These are phyloP conservation scores for Nepenthes mirabilis DNA, from an alignment of 148 eudicot species.

Conservation along the genomic window DNA sequence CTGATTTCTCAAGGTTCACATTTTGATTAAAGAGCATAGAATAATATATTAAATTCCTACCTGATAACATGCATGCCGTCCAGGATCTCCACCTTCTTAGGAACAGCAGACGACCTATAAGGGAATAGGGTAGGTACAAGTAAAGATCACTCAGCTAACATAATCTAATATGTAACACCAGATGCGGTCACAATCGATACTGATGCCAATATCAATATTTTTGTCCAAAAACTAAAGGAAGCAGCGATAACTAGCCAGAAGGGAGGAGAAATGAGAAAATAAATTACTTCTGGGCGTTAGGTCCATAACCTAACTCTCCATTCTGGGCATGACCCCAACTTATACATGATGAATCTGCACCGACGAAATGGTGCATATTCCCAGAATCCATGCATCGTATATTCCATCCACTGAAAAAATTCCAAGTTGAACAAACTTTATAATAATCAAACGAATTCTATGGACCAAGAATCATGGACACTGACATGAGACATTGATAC, in stretches of 20 bases:
- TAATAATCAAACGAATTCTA: neutral
- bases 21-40: no score
- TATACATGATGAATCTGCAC: constrained; percentile 91
- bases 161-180: no score
- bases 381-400: constrained; percentile 95
- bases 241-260: neutral
- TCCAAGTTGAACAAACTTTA: neutral
- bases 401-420: constrained; percentile 71
- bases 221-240: no score
- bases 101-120: constrained; percentile 45
- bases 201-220: no score
- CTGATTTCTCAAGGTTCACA: neutral
- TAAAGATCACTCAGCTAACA: no score
- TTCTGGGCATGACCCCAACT: constrained; percentile 94
- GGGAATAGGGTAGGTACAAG: neutral
- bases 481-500: no score
- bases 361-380: constrained; percentile 78
- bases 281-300: constrained; percentile 42
- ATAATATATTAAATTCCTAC: constrained; percentile 14
- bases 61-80: constrained; percentile 76
- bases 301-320: constrained; percentile 95
- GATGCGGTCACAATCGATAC: no score
- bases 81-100: constrained; percentile 62
- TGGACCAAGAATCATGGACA: no score
- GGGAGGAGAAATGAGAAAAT: neutral